phyloP scores from a whole-genome alignment of 2,329 filamentous ascomycete genomes.

The Furcasterigmium furcatum region DNA sequence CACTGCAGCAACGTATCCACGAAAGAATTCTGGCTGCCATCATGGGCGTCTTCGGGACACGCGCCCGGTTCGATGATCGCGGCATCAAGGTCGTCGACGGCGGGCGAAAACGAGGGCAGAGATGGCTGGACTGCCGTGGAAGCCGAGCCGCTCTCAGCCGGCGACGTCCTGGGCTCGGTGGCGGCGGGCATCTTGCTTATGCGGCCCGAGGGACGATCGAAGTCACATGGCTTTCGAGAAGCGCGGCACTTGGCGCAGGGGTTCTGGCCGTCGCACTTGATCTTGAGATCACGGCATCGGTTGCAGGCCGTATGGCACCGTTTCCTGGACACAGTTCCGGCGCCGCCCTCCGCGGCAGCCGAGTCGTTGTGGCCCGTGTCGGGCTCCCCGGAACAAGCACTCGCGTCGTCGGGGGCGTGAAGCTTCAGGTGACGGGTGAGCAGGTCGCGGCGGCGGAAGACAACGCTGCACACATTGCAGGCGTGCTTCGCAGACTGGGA shows the following conservation, averaged over 20 bases:
- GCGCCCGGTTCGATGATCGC: background rate
- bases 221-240: background rate
- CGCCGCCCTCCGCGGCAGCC: background rate
- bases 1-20: background rate
- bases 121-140: too few relatives aligned
- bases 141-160: too few relatives aligned
- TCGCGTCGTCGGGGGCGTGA: background rate
- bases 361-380: background rate
- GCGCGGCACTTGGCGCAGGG: background rate
- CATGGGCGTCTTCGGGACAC: background rate
- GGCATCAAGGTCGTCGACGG: background rate
- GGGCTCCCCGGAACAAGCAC: too few relatives aligned
- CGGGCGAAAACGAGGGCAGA: too few relatives aligned
- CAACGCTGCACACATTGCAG: background rate
- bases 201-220: background rate
- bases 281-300: background rate
- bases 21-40: background rate
- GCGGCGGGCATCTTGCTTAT: background rate
- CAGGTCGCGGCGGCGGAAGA: slow-evolving; percentile 1
- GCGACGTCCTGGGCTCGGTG: too few relatives aligned
- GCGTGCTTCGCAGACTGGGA: background rate
- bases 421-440: slow-evolving; percentile 2
- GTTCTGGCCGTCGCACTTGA: background rate
- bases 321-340: background rate
- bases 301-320: slow-evolving; percentile 2